Conservation (phyloP, 176 grass and related monocot genomes). For the Typha latifolia region DNA sequence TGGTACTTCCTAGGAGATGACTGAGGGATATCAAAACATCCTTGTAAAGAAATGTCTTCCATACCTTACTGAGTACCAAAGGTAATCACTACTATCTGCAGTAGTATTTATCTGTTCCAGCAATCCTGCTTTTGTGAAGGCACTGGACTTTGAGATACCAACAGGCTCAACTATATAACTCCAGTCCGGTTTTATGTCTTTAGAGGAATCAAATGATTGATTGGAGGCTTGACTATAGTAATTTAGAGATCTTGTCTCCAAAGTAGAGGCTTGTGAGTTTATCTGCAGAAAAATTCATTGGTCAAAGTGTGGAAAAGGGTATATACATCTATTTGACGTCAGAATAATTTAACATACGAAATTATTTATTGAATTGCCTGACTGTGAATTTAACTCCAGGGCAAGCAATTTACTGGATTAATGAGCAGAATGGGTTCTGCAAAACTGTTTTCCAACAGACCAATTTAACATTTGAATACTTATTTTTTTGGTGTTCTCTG, state of each 20-base stretch:
- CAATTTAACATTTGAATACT: no score
- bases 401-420: no score
- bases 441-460: no score
- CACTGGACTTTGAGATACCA: slow-evolving; percentile 74
- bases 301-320: neutral
- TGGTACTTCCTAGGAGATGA: neutral
- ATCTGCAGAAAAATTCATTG: slow-evolving; percentile 29
- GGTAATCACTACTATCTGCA: slow-evolving; percentile 93
- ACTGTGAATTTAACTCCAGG: no score
- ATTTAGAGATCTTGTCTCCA: slow-evolving; percentile 51
- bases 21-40: neutral
- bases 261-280: slow-evolving; percentile 51
- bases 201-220: slow-evolving; percentile 23
- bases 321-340: neutral
- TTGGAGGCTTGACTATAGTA: slow-evolving; percentile 29
- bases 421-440: no score
- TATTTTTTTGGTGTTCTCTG: no score
- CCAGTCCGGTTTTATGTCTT: slow-evolving; percentile 45
- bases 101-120: slow-evolving; percentile 98
- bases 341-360: neutral
- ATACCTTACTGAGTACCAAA: slow-evolving; percentile 95
- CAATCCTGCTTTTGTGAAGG: slow-evolving; percentile 57
- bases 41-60: neutral
- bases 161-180: slow-evolving; percentile 70
- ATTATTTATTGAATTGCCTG: neutral